Evolutionary conservation across 768 basidiomycete genomes (phyloP).

Genomic region (Tulasnella sp.): DNA sequence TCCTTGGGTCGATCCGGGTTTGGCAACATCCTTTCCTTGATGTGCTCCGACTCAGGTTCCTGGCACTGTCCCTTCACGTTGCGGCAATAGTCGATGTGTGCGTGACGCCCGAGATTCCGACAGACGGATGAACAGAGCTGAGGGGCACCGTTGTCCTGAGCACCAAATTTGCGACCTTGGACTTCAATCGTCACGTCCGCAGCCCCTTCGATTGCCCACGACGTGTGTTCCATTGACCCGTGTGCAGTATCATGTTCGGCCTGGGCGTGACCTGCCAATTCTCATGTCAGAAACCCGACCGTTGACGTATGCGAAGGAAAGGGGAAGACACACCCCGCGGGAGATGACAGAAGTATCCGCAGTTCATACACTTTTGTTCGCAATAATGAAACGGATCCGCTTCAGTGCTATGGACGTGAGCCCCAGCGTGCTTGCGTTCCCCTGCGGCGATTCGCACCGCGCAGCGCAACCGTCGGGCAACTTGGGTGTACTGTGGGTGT

Average conservation of each 20-base stretch:
- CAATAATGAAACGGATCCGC: slow-evolving; percentile 41
- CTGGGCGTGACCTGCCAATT: slow-evolving; percentile 40
- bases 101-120: slow-evolving; percentile 30
- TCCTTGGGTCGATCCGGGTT: slow-evolving; percentile 40
- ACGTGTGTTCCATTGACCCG: slow-evolving; percentile 47
- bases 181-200: slow-evolving; percentile 41
- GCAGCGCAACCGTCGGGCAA: slow-evolving; percentile 40
- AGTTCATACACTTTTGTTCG: slow-evolving; percentile 40
- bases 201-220: slow-evolving; percentile 44
- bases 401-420: slow-evolving; percentile 40
- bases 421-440: slow-evolving; percentile 32
- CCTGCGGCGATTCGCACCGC: slow-evolving; percentile 36
- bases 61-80: slow-evolving; percentile 31
- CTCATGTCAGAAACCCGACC: not conserved
- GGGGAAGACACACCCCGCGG: slow-evolving; percentile 34
- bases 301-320: not conserved
- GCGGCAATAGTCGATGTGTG: slow-evolving; percentile 46
- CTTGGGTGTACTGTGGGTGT: slow-evolving; percentile 25
- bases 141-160: slow-evolving; percentile 17
- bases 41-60: slow-evolving; percentile 37
- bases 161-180: slow-evolving; percentile 36
- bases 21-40: slow-evolving; percentile 34
- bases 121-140: slow-evolving; percentile 13
- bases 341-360: slow-evolving; percentile 47
- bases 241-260: slow-evolving; percentile 51